phyloP scores from a whole-genome alignment of 345 rosid species.

The Noccaea bulbosa region DNA sequence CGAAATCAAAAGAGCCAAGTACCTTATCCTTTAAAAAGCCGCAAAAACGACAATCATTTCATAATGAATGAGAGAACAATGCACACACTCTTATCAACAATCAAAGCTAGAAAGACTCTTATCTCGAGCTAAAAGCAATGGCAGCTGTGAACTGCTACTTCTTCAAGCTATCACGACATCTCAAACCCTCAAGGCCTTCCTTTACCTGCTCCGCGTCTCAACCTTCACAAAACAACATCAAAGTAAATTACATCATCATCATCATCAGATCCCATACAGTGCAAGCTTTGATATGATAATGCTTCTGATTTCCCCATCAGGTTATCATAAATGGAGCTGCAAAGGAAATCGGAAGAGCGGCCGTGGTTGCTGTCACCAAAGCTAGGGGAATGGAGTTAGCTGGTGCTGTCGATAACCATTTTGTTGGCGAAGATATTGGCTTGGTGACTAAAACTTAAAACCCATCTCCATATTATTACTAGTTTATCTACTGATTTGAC shows the following conservation, averaged over 20 bases:
- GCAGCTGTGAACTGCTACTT: conserved; percentile 61
- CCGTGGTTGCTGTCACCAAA: conserved; percentile 78
- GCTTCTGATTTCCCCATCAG: conserved; percentile 37
- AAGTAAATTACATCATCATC: conserved; percentile 51
- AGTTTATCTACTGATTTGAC: conserved; percentile 12
- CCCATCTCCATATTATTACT: background rate
- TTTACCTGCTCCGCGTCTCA: conserved; percentile 66
- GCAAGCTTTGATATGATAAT: background rate
- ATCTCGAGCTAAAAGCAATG: conserved; percentile 48
- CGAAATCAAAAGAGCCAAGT: conserved; percentile 4
- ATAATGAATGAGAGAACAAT: background rate
- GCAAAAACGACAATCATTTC: conserved; percentile 5
- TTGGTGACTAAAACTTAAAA: conserved; percentile 49
- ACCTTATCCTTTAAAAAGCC: conserved; percentile 34
- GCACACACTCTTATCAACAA: conserved; percentile 41
- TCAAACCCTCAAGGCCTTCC: conserved; percentile 46
- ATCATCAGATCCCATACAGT: conserved; percentile 1
- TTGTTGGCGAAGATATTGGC: conserved; percentile 85
- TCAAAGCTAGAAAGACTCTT: background rate
- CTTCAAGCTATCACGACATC: conserved; percentile 37
- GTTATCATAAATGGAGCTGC: conserved; percentile 90
- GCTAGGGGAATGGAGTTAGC: conserved; percentile 97
- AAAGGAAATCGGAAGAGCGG: conserved; percentile 85
- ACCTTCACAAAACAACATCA: conserved; percentile 77
- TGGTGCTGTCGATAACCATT: conserved; percentile 81